A percentile compares a stretch with the other conserved stretches of the same genome.
These are phyloP conservation scores for Aureobasidium namibiae DNA, from an alignment of 2,329 filamentous ascomycete genomes.

Conservation along the genomic window DNA sequence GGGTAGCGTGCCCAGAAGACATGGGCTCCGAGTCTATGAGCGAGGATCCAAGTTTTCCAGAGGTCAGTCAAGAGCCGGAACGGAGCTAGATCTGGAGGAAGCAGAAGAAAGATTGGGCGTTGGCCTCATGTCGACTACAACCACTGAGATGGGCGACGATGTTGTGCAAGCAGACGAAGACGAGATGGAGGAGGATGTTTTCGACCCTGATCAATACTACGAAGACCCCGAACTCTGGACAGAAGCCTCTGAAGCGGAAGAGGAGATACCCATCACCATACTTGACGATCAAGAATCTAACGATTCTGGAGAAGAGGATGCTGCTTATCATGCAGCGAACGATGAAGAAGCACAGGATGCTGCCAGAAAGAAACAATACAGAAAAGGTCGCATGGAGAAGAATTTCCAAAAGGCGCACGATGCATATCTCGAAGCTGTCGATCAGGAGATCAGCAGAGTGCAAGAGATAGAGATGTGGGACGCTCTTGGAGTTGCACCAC, in stretches of 20 bases:
- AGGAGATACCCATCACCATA: constrained; percentile 6
- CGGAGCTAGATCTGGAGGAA: constrained; percentile 31
- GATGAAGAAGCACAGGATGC: constrained; percentile 1
- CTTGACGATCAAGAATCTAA: not conserved
- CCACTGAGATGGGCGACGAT: not conserved
- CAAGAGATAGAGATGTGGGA: constrained; percentile 41
- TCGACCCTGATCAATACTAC: constrained; percentile 35
- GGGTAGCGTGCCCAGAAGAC: constrained; percentile 44
- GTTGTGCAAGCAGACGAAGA: constrained; percentile 14
- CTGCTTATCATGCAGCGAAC: not conserved
- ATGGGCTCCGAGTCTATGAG: constrained; percentile 41
- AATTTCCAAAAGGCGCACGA: constrained; percentile 27
- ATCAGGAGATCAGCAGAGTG: constrained; percentile 34
- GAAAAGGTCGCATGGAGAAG: not conserved
- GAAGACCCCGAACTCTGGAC: constrained; percentile 34
- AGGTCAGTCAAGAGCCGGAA: not conserved
- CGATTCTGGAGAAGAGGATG: not conserved
- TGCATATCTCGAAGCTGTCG: constrained; percentile 39
- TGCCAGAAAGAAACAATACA: constrained; percentile 9
- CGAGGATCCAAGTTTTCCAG: not conserved
- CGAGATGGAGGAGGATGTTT: constrained; percentile 25
- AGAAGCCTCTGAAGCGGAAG: constrained; percentile 18
- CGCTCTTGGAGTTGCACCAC: constrained; percentile 29
- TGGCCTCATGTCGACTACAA: not conserved
- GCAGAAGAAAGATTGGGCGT: constrained; percentile 33